Base-by-base conservation (phyloP, 306 rosid genomes). In the Prunus salicina region DNA sequence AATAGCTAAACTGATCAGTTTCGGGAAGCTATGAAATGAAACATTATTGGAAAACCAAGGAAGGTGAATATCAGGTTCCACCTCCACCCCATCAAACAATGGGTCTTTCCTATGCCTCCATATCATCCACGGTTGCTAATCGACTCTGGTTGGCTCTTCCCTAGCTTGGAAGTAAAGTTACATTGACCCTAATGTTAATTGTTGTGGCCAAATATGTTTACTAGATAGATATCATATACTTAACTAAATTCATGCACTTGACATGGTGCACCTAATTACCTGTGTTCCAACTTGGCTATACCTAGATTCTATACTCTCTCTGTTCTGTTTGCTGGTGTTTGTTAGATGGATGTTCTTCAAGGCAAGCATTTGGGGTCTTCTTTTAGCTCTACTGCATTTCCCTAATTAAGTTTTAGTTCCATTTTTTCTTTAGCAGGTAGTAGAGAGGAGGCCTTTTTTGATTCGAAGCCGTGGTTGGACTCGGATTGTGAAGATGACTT, bases 401-500 rank as follows among this genome's bases (percentile, higher is more conserved):
- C 12, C 68, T 16, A 22, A 46, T 79, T 55, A 73, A 73, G 69
- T 76, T 56, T 51, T 32, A 53, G 3, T 15, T 38, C 46, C 16
- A 66, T 4, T 43, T 74, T 69, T 56, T 74, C 64, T 56, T 73
- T 74, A 30, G 47, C 93, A 95, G 99, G 79, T 82, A 88, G 93
- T 84, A 95, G 81, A 71, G 99, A 92, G 57, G 99, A 95, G 69
- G 53, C 87, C 20, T 95, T 83, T 88, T 92, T 89, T 61, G 99
- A 95, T 80, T 82, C 99, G 15, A 85, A 83, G 76, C 85, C 86
- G 34, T 95, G 99, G 97, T 83, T 95, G 81, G 99, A 95, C 70
- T 95, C 99, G 0, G 99, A 95, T 68, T 83, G 92, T 27, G 99
- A 95, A 47, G 97, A 90, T 65, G 98, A 95, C 81, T 95, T 92